Evolutionary conservation across 108 stramenopile genomes (phyloP), one percentile per base, ranked within the genome.

Genomic region (Nannochloropsis oceanica): DNA sequence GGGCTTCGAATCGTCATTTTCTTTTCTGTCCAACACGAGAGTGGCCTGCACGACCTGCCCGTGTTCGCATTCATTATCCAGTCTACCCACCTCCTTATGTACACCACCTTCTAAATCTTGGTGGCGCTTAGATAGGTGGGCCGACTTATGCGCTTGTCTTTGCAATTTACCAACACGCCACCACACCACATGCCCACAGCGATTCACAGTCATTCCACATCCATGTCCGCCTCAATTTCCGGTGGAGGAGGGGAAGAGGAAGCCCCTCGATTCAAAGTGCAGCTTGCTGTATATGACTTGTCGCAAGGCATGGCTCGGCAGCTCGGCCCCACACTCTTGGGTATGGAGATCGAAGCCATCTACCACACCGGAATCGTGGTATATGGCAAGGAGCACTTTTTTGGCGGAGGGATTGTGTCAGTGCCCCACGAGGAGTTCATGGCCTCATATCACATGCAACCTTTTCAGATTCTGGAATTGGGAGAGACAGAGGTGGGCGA

Each of bases 201-300:
- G 5, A 3, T 34, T 5, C 34, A 34, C 34, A 34, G 34, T 5
- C 34, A 34, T 3, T 5, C 34, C 34, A 34, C 34, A 34, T 34
- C 34, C 34, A 34, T 34, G 34, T 34, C 73, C 73, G 5, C n/a
- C n/a, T 24, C 73, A 0, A 7, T 73, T 20, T 24, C 73, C 22
- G 22, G 5, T 24, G 73, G n/a, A 81, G 73, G n/a, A 81, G 34
- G 34, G 34, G 59, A 73, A 73, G 59, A 73, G 59, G 59, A 73
- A 73, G 18, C 59, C n/a, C 59, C 59, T 9, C 0, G 59, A 9
- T 73, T 73, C 59, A 87, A 79, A 44, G 91, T 91, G n/a, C 87
- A 91, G 80, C 89, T 91, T 7, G 89, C 89, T 26, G 44, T 91
- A 3, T 91, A 91, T 80, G 91, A 91, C 84, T 43, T 91, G 22